These are phyloP conservation scores for Fusarium sambucinum DNA, from an alignment of 2,329 filamentous ascomycete genomes.

Conservation along the genomic window DNA sequence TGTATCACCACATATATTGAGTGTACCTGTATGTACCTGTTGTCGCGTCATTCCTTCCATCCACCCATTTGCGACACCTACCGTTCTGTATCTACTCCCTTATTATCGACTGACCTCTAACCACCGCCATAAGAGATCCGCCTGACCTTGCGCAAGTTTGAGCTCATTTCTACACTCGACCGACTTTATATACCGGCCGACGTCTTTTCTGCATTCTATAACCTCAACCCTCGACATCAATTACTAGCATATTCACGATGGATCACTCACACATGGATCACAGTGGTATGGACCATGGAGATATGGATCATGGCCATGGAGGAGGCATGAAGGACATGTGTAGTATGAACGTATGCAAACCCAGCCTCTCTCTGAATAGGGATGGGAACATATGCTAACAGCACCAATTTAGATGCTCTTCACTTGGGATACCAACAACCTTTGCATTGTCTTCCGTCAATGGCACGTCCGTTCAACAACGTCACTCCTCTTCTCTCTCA, in stretches of 20 bases:
- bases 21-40: slow-evolving; percentile 9
- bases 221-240: neutral
- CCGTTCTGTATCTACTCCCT: slow-evolving; percentile 2
- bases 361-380: neutral
- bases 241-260: slow-evolving; percentile 49
- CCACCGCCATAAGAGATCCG: slow-evolving; percentile 2
- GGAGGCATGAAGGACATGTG: slow-evolving; percentile 76
- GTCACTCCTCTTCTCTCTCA: slow-evolving; percentile 83
- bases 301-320: slow-evolving; percentile 65
- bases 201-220: neutral
- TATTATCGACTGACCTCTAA: slow-evolving; percentile 25
- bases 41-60: slow-evolving; percentile 28
- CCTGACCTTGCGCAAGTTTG: slow-evolving; percentile 55
- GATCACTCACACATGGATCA: slow-evolving; percentile 61
- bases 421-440: slow-evolving; percentile 92
- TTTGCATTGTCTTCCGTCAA: slow-evolving; percentile 94
- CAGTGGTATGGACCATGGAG: slow-evolving; percentile 57
- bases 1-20: neutral
- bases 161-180: slow-evolving; percentile 52
- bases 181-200: slow-evolving; percentile 10
- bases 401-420: slow-evolving; percentile 86
- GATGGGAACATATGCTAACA: slow-evolving; percentile 29
- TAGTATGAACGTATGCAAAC: slow-evolving; percentile 84
- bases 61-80: slow-evolving; percentile 16
- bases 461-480: slow-evolving; percentile 85